phyloP scores from a whole-genome alignment of 345 rosid genomes.

The Ceriops decandra region DNA sequence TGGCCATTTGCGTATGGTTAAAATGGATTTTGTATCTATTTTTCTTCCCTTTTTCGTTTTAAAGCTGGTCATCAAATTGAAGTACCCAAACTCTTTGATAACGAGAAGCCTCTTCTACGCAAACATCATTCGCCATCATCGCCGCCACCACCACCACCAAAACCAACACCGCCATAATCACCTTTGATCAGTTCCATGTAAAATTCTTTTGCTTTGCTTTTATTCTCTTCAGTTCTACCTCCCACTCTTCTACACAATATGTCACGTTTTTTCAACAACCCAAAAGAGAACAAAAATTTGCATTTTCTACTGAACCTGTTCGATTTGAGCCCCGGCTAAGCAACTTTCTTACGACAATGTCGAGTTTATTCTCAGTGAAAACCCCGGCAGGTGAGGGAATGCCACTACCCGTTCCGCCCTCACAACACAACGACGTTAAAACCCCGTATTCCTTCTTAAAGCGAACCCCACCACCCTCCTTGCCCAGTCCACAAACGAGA shows the following conservation, averaged over 20 bases:
- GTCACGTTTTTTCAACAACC: no score
- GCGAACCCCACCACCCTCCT: conserved; percentile 25
- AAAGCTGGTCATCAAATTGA: conserved; percentile 42
- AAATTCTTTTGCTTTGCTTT: no score
- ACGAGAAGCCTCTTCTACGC: conserved; percentile 45
- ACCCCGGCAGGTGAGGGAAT: conserved; percentile 23
- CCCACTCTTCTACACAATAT: no score
- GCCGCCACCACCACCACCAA: conserved; percentile 21
- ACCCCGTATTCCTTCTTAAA: conserved; percentile 23
- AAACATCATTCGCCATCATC: conserved; percentile 20
- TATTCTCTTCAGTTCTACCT: no score
- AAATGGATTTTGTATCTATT: conserved; percentile 37
- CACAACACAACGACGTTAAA: conserved; percentile 17
- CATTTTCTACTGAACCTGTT: no score
- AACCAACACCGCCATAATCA: background rate
- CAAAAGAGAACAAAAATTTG: no score
- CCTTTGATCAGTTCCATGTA: background rate
- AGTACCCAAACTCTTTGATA: conserved; percentile 39
- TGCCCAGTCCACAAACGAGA: conserved; percentile 19
- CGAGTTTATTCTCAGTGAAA: conserved; percentile 25
- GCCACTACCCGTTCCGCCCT: conserved; percentile 13
- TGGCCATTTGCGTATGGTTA: background rate
- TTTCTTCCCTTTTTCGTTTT: conserved; percentile 51
- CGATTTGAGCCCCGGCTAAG: no score
- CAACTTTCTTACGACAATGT: conserved; percentile 22